Conservation (phyloP, 192 early-diverging fungal species). For the Coemansia sp. region DNA sequence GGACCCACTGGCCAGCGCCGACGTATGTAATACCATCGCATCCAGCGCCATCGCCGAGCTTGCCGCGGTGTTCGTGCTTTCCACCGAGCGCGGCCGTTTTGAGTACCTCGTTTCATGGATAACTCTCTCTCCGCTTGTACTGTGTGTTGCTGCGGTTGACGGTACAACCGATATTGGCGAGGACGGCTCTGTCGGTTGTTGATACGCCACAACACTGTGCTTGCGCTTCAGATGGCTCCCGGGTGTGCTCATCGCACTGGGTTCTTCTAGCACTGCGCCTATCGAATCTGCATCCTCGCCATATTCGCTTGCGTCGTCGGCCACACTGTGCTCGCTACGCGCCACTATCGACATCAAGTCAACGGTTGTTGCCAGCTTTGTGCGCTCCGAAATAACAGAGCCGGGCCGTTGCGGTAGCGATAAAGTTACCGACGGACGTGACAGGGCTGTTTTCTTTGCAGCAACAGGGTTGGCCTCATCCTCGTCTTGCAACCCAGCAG, state of each 20-base stretch:
- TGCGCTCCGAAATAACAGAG: slow-evolving; percentile 28
- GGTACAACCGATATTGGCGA: background rate
- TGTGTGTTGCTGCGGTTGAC: background rate
- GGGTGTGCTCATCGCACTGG: background rate
- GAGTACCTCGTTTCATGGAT: background rate
- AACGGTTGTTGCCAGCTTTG: slow-evolving; percentile 26
- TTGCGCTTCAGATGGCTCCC: slow-evolving; percentile 15
- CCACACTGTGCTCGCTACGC: background rate
- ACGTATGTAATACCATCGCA: background rate
- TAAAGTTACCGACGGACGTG: background rate
- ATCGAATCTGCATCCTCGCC: background rate
- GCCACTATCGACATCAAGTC: slow-evolving; percentile 20
- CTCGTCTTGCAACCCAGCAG: too few species aligned
- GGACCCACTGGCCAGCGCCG: background rate
- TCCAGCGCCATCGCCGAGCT: background rate
- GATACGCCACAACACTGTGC: background rate
- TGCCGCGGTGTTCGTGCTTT: background rate
- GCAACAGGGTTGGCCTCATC: background rate
- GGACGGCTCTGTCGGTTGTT: background rate
- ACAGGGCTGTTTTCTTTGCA: background rate
- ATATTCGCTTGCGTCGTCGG: too few species aligned
- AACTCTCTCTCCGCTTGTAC: background rate
- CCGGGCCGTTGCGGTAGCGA: slow-evolving; percentile 6
- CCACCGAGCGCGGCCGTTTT: slow-evolving; percentile 9
- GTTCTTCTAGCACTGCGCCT: background rate